A percentile compares a stretch with the other conserved stretches of the same genome.
phyloP scores from a whole-genome alignment of 2,329 filamentous ascomycete genomes.

The Calonectria pseudoturangicola region DNA sequence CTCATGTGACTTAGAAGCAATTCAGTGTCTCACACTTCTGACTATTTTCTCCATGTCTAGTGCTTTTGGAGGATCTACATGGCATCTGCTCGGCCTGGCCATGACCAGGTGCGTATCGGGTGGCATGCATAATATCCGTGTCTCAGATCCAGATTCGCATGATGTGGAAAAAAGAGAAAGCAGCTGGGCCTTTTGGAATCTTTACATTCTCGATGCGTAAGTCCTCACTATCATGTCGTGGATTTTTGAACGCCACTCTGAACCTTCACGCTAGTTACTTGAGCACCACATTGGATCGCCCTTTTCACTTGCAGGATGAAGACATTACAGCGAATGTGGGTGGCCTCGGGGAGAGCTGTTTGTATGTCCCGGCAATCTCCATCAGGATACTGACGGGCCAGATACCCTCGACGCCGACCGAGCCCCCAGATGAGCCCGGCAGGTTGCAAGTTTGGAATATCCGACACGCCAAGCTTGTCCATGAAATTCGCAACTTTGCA shows the following conservation, averaged over 20 bases:
- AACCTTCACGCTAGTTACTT: constrained; percentile 13
- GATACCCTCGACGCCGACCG: constrained; percentile 4
- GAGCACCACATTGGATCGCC: constrained; percentile 32
- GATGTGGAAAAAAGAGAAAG: constrained; percentile 15
- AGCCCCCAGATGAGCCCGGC: constrained; percentile 7
- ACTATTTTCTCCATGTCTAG: constrained; percentile 35
- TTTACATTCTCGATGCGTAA: constrained; percentile 40
- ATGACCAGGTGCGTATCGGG: constrained; percentile 36
- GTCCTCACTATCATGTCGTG: not conserved
- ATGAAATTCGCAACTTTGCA: constrained; percentile 28
- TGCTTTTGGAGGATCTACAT: constrained; percentile 38
- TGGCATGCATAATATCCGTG: constrained; percentile 35
- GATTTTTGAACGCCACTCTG: not conserved
- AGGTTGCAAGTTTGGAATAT: constrained; percentile 35
- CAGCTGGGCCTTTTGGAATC: constrained; percentile 33
- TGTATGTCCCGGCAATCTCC: constrained; percentile 18
- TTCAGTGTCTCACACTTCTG: constrained; percentile 33
- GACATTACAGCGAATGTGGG: constrained; percentile 37
- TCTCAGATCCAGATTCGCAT: constrained; percentile 21
- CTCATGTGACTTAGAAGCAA: constrained; percentile 26
- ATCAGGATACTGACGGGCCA: constrained; percentile 21
- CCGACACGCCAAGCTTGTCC: constrained; percentile 33
- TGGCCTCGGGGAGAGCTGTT: not conserved
- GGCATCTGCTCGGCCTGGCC: constrained; percentile 39
- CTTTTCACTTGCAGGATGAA: constrained; percentile 40